A percentile compares a stretch with the other conserved stretches of the same genome.
Conservation (phyloP, 2,329 filamentous ascomycete genomes). For the Xylariales sp. region DNA sequence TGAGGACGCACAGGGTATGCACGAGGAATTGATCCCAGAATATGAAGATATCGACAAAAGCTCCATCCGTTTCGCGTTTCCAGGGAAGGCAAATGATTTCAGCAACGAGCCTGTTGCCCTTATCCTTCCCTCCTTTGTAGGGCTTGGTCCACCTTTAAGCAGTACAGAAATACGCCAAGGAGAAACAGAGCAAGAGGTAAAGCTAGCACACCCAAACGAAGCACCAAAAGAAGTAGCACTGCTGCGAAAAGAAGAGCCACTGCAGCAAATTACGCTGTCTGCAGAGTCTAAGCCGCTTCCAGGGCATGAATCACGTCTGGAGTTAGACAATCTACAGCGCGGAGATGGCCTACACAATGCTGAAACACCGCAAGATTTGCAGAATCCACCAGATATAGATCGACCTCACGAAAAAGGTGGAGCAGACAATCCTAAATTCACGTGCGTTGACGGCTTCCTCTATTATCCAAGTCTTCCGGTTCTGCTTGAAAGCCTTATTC, state of each 20-base stretch:
- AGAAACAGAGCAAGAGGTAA: neutral
- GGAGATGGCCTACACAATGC: neutral
- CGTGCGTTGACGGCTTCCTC: conserved; percentile 4
- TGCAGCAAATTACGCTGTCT: neutral
- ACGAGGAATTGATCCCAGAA: neutral
- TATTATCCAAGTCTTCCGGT: conserved; percentile 4
- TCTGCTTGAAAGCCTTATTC: conserved; percentile 6
- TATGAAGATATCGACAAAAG: conserved; percentile 1
- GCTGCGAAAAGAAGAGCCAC: neutral
- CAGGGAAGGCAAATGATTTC: neutral
- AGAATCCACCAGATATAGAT: neutral
- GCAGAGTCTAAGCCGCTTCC: neutral
- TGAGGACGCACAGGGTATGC: neutral
- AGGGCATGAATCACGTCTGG: neutral
- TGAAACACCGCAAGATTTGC: neutral
- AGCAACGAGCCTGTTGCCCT: conserved; percentile 4
- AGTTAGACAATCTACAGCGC: neutral
- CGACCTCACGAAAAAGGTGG: neutral
- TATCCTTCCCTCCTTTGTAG: conserved; percentile 2
- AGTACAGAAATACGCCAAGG: neutral
- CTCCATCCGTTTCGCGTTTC: conserved; percentile 5
- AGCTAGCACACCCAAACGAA: conserved; percentile 2
- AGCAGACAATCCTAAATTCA: neutral
- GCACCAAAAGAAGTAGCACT: neutral
- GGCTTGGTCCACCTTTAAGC: conserved; percentile 1